A percentile compares a stretch with the other conserved stretches of the same genome.
phyloP scores from a whole-genome alignment of 2,329 filamentous ascomycete genomes.

The Diaporthe humulicola region DNA sequence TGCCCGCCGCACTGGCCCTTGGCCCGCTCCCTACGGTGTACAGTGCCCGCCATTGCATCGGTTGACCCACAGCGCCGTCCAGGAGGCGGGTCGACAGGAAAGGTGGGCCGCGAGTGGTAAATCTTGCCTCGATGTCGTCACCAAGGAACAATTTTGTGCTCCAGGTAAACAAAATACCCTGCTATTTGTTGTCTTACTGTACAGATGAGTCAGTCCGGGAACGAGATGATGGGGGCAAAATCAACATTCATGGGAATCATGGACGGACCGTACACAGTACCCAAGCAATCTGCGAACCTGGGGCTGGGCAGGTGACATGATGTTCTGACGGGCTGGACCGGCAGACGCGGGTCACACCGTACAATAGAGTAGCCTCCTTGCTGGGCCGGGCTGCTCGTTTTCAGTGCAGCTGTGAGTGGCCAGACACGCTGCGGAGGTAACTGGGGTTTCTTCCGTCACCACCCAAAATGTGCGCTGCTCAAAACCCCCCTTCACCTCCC shows the following conservation, averaged over 20 bases:
- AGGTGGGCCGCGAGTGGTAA: slow-evolving; percentile 5
- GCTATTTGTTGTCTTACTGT: neutral
- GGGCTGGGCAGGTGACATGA: slow-evolving; percentile 9
- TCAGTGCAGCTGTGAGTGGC: slow-evolving; percentile 9
- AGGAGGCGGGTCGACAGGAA: slow-evolving; percentile 18
- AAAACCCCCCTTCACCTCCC: slow-evolving; percentile 28
- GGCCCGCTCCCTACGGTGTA: neutral
- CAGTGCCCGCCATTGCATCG: neutral
- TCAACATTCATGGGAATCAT: neutral
- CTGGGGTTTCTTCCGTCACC: slow-evolving; percentile 27
- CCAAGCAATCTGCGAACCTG: neutral
- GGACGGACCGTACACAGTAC: too few relatives aligned
- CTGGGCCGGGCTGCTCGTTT: slow-evolving; percentile 1
- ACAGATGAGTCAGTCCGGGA: neutral
- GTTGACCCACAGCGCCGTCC: slow-evolving; percentile 1
- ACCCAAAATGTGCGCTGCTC: neutral
- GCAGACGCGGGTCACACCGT: slow-evolving; percentile 20
- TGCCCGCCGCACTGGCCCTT: slow-evolving; percentile 4
- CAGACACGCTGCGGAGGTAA: slow-evolving; percentile 6
- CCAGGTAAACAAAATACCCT: neutral
- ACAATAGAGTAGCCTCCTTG: neutral
- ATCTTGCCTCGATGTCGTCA: slow-evolving; percentile 16
- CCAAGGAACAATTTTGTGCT: neutral
- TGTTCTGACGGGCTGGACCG: slow-evolving; percentile 11
- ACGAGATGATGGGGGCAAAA: neutral